Percentiles rank a stretch among this genome's conserved stretches.
These are phyloP conservation scores for Ogataea parapolymorpha DNA, from an alignment of 805 yeast species.

Conservation along the genomic window DNA sequence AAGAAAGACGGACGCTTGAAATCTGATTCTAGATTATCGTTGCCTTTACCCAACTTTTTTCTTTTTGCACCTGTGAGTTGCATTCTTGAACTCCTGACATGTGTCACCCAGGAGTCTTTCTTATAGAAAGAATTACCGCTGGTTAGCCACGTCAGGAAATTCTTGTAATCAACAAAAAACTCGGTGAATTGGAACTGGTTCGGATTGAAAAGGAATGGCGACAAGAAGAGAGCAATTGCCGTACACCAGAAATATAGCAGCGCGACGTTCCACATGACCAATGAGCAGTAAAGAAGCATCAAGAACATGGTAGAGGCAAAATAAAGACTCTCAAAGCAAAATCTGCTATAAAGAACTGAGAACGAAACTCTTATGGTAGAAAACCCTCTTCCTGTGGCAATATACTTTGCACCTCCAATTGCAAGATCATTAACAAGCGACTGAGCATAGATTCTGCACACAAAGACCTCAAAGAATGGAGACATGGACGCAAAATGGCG, in stretches of 20 bases:
- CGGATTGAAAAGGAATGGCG: conserved; percentile 76
- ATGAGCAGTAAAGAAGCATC: conserved; percentile 53
- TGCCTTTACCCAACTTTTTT: conserved; percentile 35
- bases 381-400: conserved; percentile 80
- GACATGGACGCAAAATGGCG: conserved; percentile 71
- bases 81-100: conserved; percentile 48
- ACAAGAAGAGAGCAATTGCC: conserved; percentile 57
- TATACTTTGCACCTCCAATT: conserved; percentile 78
- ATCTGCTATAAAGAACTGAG: conserved; percentile 61
- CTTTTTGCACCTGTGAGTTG: conserved; percentile 55
- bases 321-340: conserved; percentile 64
- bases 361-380: conserved; percentile 73
- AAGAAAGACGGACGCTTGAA: conserved; percentile 48
- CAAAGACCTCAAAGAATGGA: conserved; percentile 77
- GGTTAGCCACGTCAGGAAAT: conserved; percentile 49
- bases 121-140: conserved; percentile 45
- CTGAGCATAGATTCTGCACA: conserved; percentile 71
- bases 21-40: conserved; percentile 40
- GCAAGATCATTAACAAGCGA: conserved; percentile 65
- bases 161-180: conserved; percentile 65
- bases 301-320: conserved; percentile 55
- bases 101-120: conserved; percentile 44
- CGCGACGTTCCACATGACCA: conserved; percentile 59
- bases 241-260: conserved; percentile 73
- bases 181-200: conserved; percentile 70